Evolutionary conservation across 805 yeast genomes (phyloP), one percentile per base, ranked within the genome.

Genomic region (Brettanomyces anomalus): DNA sequence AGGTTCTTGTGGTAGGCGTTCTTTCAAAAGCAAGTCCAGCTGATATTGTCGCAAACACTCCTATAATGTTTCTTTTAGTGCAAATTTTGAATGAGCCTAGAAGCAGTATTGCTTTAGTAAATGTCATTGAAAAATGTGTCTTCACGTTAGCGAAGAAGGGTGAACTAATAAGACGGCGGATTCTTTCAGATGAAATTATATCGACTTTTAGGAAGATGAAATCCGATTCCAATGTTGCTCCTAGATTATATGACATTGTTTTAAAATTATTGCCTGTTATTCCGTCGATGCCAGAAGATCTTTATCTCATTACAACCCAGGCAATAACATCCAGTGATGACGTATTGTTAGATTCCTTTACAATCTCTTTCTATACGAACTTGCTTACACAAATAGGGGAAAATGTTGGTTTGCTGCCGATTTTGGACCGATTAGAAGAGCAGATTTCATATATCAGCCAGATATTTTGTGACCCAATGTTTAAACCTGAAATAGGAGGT

Each of bases 21-120:
- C 43, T 66, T 4, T 24, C 45, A 4, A 51, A 49, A 30, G 58
- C 64, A 4, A 46, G 51, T 6, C 65, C 66, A 2, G 48, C 61
- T 3, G 68, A 62, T 43, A 32, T 61, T n/a, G 43, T 64, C 14
- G 64, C 65, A 8, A 61, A 58, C 39, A 56, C 66, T 0, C 53
- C 58, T 4, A 42, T 65, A 4, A 39, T 60, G 14, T 42, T 48
- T 13, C 47, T 48, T 16, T 20, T 66, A 30, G 48, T 64, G 21
- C 36, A 44, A 3, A 37, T 57, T 14, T 39, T 61, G 37, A 46
- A 43, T 5, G 52, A 53, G 30, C 45, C 49, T 3, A 46, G 46
- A 2, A 48, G 55, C 3, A 43, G 54, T 3, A 46, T 52, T 19
- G 48, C 45, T 10, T 50, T 62, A 1, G 57, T 53, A 5, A 45